phyloP scores from a whole-genome alignment of 2,329 filamentous ascomycete species.

The Neofusicoccum sp. region DNA sequence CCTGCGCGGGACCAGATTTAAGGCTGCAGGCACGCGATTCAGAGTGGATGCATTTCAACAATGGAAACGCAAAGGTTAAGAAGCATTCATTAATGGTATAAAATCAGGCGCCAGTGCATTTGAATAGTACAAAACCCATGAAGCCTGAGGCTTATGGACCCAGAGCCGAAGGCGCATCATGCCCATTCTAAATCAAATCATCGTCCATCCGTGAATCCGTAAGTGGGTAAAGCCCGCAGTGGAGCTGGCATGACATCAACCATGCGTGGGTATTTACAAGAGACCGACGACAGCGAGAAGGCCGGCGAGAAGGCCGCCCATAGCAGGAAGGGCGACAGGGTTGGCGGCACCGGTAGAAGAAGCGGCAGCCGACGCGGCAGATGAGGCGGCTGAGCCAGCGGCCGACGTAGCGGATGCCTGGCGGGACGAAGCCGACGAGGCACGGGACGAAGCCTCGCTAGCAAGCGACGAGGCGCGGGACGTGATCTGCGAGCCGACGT shows the following conservation, averaged over 20 bases:
- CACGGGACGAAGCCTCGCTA: neutral
- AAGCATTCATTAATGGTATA: conserved; percentile 8
- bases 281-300: neutral
- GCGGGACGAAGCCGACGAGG: neutral
- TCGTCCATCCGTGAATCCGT: conserved; percentile 16
- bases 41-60: neutral
- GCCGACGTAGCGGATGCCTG: neutral
- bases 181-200: neutral
- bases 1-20: too few species aligned
- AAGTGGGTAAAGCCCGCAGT: neutral
- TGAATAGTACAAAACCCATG: conserved; percentile 1
- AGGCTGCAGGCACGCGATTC: neutral
- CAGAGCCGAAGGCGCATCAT: neutral
- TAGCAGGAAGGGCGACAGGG: neutral
- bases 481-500: neutral
- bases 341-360: neutral
- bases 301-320: neutral
- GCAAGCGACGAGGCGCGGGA: neutral
- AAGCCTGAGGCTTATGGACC: neutral
- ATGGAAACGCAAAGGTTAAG: neutral
- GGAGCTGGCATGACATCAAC: neutral
- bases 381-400: neutral
- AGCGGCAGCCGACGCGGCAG: neutral
- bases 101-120: neutral
- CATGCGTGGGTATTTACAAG: neutral